These are phyloP conservation scores for Apiotrichum akiyoshidainum DNA, from an alignment of 1,284 basidiomycete genomes.

Conservation along the genomic window DNA sequence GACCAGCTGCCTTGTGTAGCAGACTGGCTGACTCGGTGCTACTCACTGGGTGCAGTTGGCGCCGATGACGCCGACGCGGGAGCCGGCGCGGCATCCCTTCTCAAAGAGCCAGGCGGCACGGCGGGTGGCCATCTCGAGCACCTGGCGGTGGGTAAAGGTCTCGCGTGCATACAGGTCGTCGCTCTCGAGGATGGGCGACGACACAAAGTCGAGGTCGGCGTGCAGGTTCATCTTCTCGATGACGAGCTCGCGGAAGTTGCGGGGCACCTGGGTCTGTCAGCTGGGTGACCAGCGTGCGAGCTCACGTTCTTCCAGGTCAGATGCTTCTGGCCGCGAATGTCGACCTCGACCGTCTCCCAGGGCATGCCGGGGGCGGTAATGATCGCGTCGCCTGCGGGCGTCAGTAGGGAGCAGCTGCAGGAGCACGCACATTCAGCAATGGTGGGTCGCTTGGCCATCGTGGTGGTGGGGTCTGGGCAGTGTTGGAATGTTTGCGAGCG, in stretches of 20 bases:
- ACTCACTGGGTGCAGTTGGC: slow-evolving; percentile 28
- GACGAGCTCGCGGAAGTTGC: slow-evolving; percentile 34
- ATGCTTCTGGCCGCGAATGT: slow-evolving; percentile 26
- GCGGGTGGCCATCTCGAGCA: slow-evolving; percentile 20
- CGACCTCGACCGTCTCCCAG: slow-evolving; percentile 35
- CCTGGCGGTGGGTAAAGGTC: slow-evolving; percentile 29
- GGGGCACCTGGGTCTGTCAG: slow-evolving; percentile 23
- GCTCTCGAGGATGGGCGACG: slow-evolving; percentile 20
- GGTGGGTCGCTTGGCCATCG: too few relatives aligned
- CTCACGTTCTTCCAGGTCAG: slow-evolving; percentile 42
- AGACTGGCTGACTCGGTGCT: too few relatives aligned
- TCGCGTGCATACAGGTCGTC: slow-evolving; percentile 8
- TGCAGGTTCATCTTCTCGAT: slow-evolving; percentile 21
- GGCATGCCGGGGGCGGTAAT: slow-evolving; percentile 31
- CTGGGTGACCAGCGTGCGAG: too few relatives aligned
- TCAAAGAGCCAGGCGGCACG: slow-evolving; percentile 32
- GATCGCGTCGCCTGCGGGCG: slow-evolving; percentile 17
- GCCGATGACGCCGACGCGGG: slow-evolving; percentile 34
- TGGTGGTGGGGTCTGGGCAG: too few relatives aligned
- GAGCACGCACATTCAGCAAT: too few relatives aligned
- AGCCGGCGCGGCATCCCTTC: slow-evolving; percentile 30
- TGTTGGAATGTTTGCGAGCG: too few relatives aligned
- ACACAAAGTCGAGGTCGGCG: slow-evolving; percentile 27
- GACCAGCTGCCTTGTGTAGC: too few relatives aligned
- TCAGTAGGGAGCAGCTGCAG: neutral